A percentile compares a stretch with the other conserved stretches of the same genome.
Conservation (phyloP, 169 alveolate species). For the Plasmodium ovale region DNA sequence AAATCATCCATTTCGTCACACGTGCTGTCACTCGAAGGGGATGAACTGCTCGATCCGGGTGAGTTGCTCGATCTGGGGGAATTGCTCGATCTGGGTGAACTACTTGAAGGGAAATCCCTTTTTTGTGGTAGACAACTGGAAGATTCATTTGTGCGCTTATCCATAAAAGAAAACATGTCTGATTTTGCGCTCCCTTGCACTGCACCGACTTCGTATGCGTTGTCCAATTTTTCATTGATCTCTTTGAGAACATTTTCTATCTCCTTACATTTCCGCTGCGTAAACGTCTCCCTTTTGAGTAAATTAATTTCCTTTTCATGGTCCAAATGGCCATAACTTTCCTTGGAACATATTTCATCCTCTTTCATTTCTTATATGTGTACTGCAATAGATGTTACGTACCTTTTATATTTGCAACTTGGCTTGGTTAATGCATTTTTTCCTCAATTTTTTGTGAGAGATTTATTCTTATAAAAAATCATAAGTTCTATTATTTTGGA, state of each 20-base stretch:
- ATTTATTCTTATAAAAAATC: no score
- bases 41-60: no score
- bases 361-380: neutral
- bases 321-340: neutral
- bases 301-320: neutral
- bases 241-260: constrained; percentile 24
- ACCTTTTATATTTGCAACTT: no score
- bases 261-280: neutral
- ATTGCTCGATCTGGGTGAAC: neutral
- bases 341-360: neutral
- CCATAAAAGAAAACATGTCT: neutral
- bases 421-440: no score
- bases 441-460: no score
- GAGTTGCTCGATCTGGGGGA: no score
- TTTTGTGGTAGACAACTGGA: neutral
- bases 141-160: neutral
- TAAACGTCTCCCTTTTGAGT: neutral
- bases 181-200: neutral
- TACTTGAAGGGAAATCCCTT: neutral
- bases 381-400: no score
- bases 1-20: constrained; percentile 29
- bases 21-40: neutral
- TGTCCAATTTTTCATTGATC: constrained; percentile 21
- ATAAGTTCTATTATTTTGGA: no score
- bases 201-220: neutral